Percentiles rank a stretch among this genome's conserved stretches.
Evolutionary conservation across 1,139 yeast species (phyloP).

Genomic region (Candida buenavistaensis): DNA sequence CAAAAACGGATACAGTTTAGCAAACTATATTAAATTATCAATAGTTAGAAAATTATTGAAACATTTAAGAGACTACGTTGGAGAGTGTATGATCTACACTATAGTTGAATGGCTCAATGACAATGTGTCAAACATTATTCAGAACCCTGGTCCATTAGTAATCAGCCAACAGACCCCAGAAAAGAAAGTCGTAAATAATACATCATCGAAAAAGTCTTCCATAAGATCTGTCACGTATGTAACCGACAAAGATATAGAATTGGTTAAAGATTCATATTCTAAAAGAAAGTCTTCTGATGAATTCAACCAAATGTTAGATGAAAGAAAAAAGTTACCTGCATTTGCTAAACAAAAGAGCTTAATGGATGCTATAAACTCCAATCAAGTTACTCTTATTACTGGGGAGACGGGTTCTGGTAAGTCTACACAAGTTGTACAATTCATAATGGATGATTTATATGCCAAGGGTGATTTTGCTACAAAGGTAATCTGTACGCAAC

Average conservation of each 20-base stretch:
- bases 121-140: slow-evolving; percentile 55
- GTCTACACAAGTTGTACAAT: slow-evolving; percentile 91
- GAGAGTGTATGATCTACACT: slow-evolving; percentile 67
- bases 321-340: slow-evolving; percentile 72
- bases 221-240: slow-evolving; percentile 1
- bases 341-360: slow-evolving; percentile 67
- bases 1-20: slow-evolving; percentile 49
- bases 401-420: slow-evolving; percentile 99
- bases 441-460: slow-evolving; percentile 66
- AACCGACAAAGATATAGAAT: slow-evolving; percentile 14
- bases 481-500: slow-evolving; percentile 86
- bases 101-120: slow-evolving; percentile 76
- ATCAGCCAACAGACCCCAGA: slow-evolving; percentile 14
- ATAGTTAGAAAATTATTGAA: slow-evolving; percentile 50
- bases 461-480: slow-evolving; percentile 46
- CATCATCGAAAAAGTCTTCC: not conserved
- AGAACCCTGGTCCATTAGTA: slow-evolving; percentile 72
- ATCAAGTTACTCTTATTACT: slow-evolving; percentile 75
- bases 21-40: slow-evolving; percentile 74
- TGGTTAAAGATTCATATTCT: slow-evolving; percentile 24
- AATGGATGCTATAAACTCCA: slow-evolving; percentile 52
- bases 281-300: slow-evolving; percentile 7
- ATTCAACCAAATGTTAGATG: slow-evolving; percentile 16
- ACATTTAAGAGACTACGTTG: slow-evolving; percentile 50
- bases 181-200: not conserved